phyloP scores from a whole-genome alignment of 1,284 basidiomycete genomes.

The Marasmius oreades region DNA sequence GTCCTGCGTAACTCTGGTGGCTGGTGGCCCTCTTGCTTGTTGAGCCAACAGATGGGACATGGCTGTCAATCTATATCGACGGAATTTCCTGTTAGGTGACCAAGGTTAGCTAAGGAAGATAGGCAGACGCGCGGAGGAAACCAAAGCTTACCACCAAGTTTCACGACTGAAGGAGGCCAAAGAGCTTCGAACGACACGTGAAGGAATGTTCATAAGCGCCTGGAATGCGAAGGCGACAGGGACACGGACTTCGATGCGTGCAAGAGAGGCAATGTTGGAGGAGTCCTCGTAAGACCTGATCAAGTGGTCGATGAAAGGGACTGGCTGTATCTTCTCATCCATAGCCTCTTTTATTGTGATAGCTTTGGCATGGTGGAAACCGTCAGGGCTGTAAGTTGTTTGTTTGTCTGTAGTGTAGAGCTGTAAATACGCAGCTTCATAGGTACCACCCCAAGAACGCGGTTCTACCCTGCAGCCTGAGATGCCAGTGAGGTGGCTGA shows the following conservation, averaged over 20 bases:
- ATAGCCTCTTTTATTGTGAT: conserved; percentile 17
- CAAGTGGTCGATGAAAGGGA: conserved; percentile 10
- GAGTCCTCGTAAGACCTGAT: conserved; percentile 8
- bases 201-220: conserved; percentile 9
- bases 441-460: conserved; percentile 5
- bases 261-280: conserved; percentile 2
- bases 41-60: conserved; percentile 12
- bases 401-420: conserved; percentile 27
- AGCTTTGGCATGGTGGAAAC: conserved; percentile 19
- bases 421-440: conserved; percentile 16
- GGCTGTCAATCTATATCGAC: conserved; percentile 10
- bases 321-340: conserved; percentile 4
- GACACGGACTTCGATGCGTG: conserved; percentile 15
- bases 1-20: neutral
- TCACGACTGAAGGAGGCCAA: conserved; percentile 10
- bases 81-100: conserved; percentile 19
- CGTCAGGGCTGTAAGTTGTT: conserved; percentile 12
- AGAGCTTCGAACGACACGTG: conserved; percentile 5
- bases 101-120: no score
- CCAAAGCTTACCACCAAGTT: conserved; percentile 20
- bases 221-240: conserved; percentile 3
- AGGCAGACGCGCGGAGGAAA: no score
- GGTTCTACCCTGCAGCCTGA: conserved; percentile 25
- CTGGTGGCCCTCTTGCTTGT: conserved; percentile 7
- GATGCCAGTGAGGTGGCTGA: conserved; percentile 21